Percentiles rank a stretch among this genome's conserved stretches.
Conservation (phyloP, 2,329 filamentous ascomycete species). For the Diaporthe vaccinii region DNA sequence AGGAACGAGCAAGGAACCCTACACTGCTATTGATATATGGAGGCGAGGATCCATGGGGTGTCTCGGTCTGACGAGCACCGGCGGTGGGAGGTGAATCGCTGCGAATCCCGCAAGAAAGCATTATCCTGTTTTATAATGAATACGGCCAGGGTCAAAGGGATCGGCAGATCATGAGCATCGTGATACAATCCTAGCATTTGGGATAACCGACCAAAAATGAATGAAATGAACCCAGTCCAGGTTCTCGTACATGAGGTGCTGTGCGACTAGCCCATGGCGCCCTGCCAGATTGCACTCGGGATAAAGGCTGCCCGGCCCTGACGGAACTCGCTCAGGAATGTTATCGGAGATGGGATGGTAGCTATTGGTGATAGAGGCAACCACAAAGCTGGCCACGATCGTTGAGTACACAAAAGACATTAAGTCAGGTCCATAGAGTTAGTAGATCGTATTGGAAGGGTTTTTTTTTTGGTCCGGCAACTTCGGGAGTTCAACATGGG, state of each 20-base stretch:
- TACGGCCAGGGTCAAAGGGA: conserved; percentile 40
- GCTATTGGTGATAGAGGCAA: no score
- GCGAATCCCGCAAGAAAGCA: conserved; percentile 33
- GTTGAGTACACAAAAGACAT: background rate
- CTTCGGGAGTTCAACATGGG: background rate
- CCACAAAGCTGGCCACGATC: background rate
- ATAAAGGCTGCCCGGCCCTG: background rate
- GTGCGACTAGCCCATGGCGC: no score
- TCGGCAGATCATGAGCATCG: conserved; percentile 38
- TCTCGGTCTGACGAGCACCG: conserved; percentile 10
- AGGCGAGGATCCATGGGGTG: conserved; percentile 35
- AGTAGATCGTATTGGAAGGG: background rate
- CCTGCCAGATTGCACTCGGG: background rate
- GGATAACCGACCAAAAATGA: conserved; percentile 39
- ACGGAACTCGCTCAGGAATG: background rate
- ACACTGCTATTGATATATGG: conserved; percentile 29
- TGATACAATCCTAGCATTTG: conserved; percentile 35
- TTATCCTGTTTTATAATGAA: conserved; percentile 39
- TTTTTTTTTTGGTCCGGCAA: background rate
- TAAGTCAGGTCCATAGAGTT: background rate
- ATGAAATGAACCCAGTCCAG: conserved; percentile 37
- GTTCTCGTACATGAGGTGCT: conserved; percentile 1
- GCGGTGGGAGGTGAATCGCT: conserved; percentile 19
- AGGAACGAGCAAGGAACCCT: conserved; percentile 16
- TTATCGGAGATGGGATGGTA: no score